Evolutionary conservation across 2,329 filamentous ascomycete species (phyloP).

Genomic region (Beauveria sp.): DNA sequence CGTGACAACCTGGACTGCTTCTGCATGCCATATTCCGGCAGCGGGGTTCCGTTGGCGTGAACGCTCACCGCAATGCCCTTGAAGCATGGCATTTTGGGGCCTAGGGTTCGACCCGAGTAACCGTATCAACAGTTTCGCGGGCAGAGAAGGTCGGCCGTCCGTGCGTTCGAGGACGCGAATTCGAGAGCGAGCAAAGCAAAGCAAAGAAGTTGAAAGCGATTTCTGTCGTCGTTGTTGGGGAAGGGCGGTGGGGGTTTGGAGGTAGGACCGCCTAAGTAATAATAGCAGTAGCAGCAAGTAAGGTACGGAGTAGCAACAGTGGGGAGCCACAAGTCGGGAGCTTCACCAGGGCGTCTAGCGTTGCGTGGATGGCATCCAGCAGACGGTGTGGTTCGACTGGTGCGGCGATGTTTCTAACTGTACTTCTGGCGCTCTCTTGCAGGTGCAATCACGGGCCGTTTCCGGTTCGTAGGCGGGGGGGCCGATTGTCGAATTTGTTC

Average conservation of each 20-base stretch:
- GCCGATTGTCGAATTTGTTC: neutral
- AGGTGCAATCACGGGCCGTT: neutral
- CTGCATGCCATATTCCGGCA: conserved; percentile 90
- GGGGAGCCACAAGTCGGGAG: neutral
- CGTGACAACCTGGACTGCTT: conserved; percentile 84
- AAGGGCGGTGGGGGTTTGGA: conserved; percentile 10
- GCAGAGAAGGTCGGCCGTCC: neutral
- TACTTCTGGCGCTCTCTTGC: neutral
- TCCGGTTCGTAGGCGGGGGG: neutral
- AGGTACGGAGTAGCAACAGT: neutral
- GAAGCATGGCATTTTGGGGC: conserved; percentile 77
- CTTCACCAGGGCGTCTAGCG: neutral
- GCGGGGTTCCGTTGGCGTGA: conserved; percentile 70
- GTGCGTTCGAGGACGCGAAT: neutral
- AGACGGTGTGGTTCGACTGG: neutral
- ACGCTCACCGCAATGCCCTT: conserved; percentile 98
- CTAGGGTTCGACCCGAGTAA: neutral
- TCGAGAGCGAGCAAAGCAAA: neutral
- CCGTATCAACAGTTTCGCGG: neutral
- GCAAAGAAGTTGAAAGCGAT: neutral
- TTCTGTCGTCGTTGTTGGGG: conserved; percentile 9
- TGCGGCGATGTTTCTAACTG: neutral
- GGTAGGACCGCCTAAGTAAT: neutral
- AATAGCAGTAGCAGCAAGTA: neutral
- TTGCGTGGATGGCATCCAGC: neutral